Percentiles rank a stretch among this genome's conserved stretches.
phyloP scores from a whole-genome alignment of 1,139 yeast genomes.

The Geotrichum cucujoidarum region DNA sequence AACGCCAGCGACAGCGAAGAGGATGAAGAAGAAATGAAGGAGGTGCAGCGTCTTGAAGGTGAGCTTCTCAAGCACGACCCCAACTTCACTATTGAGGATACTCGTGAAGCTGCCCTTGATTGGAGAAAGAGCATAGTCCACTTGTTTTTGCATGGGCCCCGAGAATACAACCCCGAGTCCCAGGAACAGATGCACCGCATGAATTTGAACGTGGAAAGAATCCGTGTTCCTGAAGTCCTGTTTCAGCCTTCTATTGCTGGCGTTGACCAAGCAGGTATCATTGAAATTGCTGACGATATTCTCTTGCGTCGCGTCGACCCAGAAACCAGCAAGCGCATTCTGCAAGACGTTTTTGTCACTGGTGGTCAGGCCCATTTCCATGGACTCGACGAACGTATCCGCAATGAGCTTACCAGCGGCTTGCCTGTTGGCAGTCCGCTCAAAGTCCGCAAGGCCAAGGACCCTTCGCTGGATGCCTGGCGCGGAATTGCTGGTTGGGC shows the following conservation, averaged over 20 bases:
- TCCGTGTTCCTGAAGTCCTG: conserved; percentile 84
- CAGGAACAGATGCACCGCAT: conserved; percentile 77
- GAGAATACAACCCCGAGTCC: conserved; percentile 60
- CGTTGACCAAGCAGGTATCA: conserved; percentile 86
- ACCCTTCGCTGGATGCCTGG: conserved; percentile 84
- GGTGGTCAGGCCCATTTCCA: conserved; percentile 77
- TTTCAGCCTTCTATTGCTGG: conserved; percentile 97
- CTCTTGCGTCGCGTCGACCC: conserved; percentile 57
- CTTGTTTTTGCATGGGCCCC: conserved; percentile 83
- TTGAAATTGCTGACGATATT: conserved; percentile 69
- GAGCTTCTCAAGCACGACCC: conserved; percentile 79
- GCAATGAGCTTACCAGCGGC: conserved; percentile 59
- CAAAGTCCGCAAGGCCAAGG: conserved; percentile 56
- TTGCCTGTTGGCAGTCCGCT: conserved; percentile 67
- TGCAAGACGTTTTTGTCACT: conserved; percentile 67
- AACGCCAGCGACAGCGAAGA: conserved; percentile 69
- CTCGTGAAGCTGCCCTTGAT: conserved; percentile 75
- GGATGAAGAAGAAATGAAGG: conserved; percentile 66
- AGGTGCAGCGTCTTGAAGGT: conserved; percentile 61
- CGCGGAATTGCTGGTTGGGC: conserved; percentile 89
- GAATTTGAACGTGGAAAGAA: conserved; percentile 84
- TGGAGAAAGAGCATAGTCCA: conserved; percentile 81
- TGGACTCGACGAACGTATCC: conserved; percentile 61
- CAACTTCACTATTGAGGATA: conserved; percentile 76
- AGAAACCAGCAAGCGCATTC: conserved; percentile 45